Evolutionary conservation across 495 filamentous ascomycete species (phyloP).

Genomic region (Articulospora tetracladia): DNA sequence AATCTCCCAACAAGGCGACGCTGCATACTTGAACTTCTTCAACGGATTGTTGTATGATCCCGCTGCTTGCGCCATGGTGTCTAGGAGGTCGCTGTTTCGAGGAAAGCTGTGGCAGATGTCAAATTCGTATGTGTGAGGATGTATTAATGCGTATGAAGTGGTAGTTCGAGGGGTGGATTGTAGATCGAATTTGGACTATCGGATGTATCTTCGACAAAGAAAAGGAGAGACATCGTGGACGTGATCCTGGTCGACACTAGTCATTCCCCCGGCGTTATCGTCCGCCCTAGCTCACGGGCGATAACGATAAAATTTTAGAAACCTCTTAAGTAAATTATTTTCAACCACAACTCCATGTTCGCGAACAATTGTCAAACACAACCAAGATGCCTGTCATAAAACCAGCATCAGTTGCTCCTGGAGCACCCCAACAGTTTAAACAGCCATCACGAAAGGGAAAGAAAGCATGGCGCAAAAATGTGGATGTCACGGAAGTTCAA

Average conservation of each 20-base stretch:
- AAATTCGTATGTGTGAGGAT: constrained; percentile 2
- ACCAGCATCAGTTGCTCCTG: constrained; percentile 28
- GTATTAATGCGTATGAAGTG: background rate
- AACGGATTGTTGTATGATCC: constrained; percentile 97
- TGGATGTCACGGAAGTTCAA: constrained; percentile 82
- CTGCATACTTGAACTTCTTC: constrained; percentile 97
- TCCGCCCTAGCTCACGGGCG: background rate
- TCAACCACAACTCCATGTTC: background rate
- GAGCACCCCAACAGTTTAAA: constrained; percentile 52
- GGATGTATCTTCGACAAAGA: background rate
- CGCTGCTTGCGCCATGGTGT: constrained; percentile 43
- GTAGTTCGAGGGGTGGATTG: background rate
- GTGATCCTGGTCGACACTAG: background rate
- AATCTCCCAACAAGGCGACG: constrained; percentile 9
- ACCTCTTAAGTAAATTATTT: background rate
- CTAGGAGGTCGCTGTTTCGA: constrained; percentile 30
- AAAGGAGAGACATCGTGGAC: constrained; percentile 2
- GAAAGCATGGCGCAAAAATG: constrained; percentile 97
- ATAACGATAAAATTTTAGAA: background rate
- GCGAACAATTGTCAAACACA: background rate
- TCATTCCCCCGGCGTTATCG: background rate
- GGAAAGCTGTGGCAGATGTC: background rate
- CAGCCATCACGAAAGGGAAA: constrained; percentile 96
- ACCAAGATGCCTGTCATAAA: constrained; percentile 25
- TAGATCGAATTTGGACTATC: background rate